phyloP scores from a whole-genome alignment of 768 basidiomycete species.

The Tulasnella sp. region DNA sequence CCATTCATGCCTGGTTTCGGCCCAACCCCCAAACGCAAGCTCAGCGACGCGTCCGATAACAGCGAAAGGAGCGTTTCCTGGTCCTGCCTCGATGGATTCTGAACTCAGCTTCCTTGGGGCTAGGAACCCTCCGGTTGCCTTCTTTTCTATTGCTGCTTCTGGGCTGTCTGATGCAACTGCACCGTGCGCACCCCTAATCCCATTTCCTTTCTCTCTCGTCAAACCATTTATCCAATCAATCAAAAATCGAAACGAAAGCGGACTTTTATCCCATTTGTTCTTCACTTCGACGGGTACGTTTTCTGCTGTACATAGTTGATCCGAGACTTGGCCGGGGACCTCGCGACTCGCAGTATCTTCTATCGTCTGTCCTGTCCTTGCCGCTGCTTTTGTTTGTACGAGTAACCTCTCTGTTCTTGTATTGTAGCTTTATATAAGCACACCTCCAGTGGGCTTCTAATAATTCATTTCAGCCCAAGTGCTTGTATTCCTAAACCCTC shows the following conservation, averaged over 20 bases:
- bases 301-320: neutral
- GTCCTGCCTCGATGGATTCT: constrained; percentile 10
- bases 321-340: neutral
- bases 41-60: constrained; percentile 3
- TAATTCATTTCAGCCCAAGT: neutral
- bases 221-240: neutral
- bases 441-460: neutral
- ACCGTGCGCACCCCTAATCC: neutral
- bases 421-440: neutral
- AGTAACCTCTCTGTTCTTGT: neutral
- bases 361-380: neutral
- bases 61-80: neutral
- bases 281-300: neutral
- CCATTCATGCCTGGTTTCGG: neutral
- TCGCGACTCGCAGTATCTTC: neutral
- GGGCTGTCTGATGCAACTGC: neutral
- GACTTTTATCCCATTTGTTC: neutral
- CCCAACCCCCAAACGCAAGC: neutral
- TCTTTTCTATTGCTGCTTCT: neutral
- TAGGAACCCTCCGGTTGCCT: neutral
- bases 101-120: neutral
- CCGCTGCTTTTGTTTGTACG: neutral
- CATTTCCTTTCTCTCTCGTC: neutral
- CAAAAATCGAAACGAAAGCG: neutral
- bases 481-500: neutral